Evolutionary conservation across 257 asterid genomes (phyloP).

Genomic region (Primulina huaijiensis): DNA sequence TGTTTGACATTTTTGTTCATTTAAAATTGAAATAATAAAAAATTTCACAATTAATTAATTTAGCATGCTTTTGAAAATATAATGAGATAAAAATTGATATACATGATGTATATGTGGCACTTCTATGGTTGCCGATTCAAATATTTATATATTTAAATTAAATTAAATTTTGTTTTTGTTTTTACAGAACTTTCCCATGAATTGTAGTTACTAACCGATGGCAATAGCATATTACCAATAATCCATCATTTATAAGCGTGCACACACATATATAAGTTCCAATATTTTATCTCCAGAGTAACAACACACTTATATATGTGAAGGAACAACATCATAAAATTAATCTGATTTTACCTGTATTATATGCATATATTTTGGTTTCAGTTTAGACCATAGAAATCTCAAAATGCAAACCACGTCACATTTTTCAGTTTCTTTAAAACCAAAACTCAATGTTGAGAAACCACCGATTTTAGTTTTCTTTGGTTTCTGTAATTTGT

Average conservation of each 20-base stretch:
- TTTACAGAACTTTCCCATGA: too few species aligned
- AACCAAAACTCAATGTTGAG: not conserved
- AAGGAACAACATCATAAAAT: not conserved
- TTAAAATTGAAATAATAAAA: too few species aligned
- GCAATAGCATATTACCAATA: not conserved
- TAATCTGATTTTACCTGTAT: not conserved
- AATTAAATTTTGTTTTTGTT: too few species aligned
- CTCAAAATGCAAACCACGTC: not conserved
- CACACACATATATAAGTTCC: not conserved
- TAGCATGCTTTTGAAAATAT: too few species aligned
- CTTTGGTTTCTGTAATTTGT: not conserved
- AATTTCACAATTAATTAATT: not conserved
- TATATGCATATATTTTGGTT: not conserved
- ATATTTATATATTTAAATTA: too few species aligned
- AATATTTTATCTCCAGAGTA: not conserved
- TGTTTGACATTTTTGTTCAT: too few species aligned
- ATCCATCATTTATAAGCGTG: not conserved
- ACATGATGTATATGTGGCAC: too few species aligned
- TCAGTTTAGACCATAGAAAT: not conserved
- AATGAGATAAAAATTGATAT: too few species aligned
- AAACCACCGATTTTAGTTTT: too few species aligned
- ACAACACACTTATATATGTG: not conserved
- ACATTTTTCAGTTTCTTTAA: not conserved
- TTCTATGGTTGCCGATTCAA: not conserved
- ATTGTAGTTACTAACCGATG: not conserved